Base-by-base conservation (phyloP, 352 stramenopile species). In the Pythium guiyangense region DNA sequence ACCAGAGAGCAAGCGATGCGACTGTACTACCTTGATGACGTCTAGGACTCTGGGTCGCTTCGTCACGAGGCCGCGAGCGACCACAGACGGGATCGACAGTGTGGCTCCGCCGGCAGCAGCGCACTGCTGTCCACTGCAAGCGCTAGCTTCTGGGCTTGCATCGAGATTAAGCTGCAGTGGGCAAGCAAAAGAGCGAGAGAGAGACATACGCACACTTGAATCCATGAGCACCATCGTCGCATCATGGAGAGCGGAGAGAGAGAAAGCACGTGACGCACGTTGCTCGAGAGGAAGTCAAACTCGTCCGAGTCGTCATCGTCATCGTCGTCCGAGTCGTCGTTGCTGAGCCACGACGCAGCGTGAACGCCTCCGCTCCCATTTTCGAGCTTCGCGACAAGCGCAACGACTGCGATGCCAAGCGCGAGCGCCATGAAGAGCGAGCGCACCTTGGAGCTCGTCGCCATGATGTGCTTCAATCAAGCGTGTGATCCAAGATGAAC, bases 41-140 rank as follows among this genome's bases (percentile, higher is more conserved):
- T 74, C 66, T 5, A 66, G 61, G n/a, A 67, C 66, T 44, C 69
- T 76, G 11, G 73, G 63, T 39, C 78, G 81, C 47, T 65, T 57
- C 20, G 71, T 79, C 55, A 91, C 73, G 40, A 89, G 79, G 0
- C 71, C 75, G 26, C 81, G 77, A 26, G 53, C 31, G 29, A 71
- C 52, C 12, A 84, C 79, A 3, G 74, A 86, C 1, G 46, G 52
- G 27, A 80, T 51, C 9, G 40, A 44, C 11, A 25, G 9, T 4
- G 47, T 43, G 17, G 15, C 57, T 4, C 45, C 42, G 31, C 35
- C 43, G 6, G 64, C 58, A 11, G 53, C 49, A 6, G 62, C 59
- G 11, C 71, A 84, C 46, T 72, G 52, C 14, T 76, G 64, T 5
- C 62, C 66, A 6, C 67, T 52, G 49, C 75, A 88, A 17, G 37